Evolutionary conservation across 2,329 filamentous ascomycete species (phyloP).

Genomic region (Penicillium occitanis): DNA sequence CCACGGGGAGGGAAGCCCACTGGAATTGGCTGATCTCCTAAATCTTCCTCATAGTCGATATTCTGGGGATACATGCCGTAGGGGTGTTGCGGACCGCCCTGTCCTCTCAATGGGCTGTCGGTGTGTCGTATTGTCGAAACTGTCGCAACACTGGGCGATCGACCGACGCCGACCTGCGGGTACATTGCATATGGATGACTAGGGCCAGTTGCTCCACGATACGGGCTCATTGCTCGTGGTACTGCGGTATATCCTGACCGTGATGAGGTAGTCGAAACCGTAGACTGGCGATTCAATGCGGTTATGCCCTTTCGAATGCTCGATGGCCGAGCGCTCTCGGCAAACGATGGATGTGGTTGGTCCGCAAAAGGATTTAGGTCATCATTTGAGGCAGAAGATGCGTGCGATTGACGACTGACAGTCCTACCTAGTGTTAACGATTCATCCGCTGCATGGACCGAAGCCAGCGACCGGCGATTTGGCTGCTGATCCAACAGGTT

Average conservation of each 20-base stretch:
- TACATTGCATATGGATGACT: conserved; percentile 87
- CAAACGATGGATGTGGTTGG: conserved; percentile 27
- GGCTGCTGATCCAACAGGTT: conserved; percentile 12
- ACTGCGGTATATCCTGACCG: conserved; percentile 46
- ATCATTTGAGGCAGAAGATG: conserved; percentile 25
- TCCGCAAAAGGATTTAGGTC: conserved; percentile 39
- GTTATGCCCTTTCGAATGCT: conserved; percentile 39
- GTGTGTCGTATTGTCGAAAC: conserved; percentile 64
- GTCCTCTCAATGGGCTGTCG: conserved; percentile 60
- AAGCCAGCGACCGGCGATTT: conserved; percentile 12
- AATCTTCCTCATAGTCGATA: conserved; percentile 61
- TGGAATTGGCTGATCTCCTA: conserved; percentile 53
- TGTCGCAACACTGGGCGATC: conserved; percentile 68
- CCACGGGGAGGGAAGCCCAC: conserved; percentile 70
- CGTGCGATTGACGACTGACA: conserved; percentile 21
- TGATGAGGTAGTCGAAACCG: conserved; percentile 30
- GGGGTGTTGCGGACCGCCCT: conserved; percentile 73
- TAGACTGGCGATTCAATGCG: conserved; percentile 35
- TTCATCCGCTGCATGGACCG: conserved; percentile 8
- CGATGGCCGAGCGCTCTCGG: conserved; percentile 29
- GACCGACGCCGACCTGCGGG: conserved; percentile 62
- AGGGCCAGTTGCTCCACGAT: conserved; percentile 68
- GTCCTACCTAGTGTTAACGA: conserved; percentile 29
- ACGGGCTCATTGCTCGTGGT: conserved; percentile 60
- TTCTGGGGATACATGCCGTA: conserved; percentile 86